A percentile compares a stretch with the other conserved stretches of the same genome.
These are phyloP conservation scores for Mrakia hoshinonis DNA, from an alignment of 768 basidiomycete species.

Conservation along the genomic window DNA sequence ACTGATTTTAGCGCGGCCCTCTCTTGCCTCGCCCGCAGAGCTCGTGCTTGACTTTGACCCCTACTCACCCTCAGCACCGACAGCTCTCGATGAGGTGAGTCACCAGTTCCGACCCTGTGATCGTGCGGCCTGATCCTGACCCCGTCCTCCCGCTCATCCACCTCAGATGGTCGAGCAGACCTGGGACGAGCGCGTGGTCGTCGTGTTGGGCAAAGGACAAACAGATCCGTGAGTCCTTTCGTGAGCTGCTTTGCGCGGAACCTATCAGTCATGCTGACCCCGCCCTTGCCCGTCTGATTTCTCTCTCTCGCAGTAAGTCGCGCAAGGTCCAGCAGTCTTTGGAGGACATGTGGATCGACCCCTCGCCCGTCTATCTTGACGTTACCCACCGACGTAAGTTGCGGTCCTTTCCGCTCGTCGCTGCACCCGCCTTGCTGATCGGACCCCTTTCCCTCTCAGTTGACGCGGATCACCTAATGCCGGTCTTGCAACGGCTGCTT, in stretches of 20 bases:
- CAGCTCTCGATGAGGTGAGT: background rate
- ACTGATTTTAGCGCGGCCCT: background rate
- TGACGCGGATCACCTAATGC: constrained; percentile 13
- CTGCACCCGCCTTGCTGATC: background rate
- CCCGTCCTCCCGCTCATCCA: too few species aligned
- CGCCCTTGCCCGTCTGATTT: background rate
- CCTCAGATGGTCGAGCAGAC: background rate
- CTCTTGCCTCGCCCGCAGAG: background rate
- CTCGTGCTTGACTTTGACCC: constrained; percentile 21
- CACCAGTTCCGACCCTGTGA: background rate
- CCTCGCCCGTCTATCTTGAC: constrained; percentile 5
- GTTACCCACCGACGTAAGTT: constrained; percentile 10
- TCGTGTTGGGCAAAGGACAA: constrained; percentile 12
- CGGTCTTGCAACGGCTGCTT: constrained; percentile 4
- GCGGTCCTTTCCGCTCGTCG: background rate
- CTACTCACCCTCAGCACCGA: background rate
- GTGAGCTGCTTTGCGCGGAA: background rate
- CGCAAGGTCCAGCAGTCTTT: background rate
- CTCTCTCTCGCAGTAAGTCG: background rate
- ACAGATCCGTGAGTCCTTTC: background rate
- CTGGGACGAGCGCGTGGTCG: constrained; percentile 6
- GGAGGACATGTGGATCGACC: background rate
- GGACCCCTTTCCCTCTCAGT: background rate
- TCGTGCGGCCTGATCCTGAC: background rate
- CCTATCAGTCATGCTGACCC: background rate